Evolutionary conservation across 192 early-diverging fungal genomes (phyloP).

Genomic region (Coemansia erecta): DNA sequence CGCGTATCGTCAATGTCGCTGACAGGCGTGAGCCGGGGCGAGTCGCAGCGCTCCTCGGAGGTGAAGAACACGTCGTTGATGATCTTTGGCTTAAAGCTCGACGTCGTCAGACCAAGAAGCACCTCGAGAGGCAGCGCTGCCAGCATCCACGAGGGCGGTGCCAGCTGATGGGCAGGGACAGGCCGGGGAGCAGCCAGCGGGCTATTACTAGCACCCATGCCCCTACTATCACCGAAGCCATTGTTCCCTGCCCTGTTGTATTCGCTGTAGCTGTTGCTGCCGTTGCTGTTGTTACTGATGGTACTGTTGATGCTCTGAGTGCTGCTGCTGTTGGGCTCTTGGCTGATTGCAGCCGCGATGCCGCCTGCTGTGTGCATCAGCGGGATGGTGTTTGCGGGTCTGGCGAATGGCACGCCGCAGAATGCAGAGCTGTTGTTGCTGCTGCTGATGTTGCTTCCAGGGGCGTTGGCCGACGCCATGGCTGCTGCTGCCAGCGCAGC

Average conservation of each 20-base stretch:
- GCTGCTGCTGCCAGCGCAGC: slow-evolving; percentile 16
- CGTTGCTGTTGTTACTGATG: not conserved
- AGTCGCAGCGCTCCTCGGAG: slow-evolving; percentile 43
- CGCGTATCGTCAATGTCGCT: slow-evolving; percentile 47
- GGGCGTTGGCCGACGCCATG: slow-evolving; percentile 12
- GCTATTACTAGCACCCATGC: slow-evolving; percentile 23
- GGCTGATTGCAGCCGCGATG: slow-evolving; percentile 1
- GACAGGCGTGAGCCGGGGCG: slow-evolving; percentile 49
- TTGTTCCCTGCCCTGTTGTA: slow-evolving; percentile 16
- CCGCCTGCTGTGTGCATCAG: slow-evolving; percentile 19
- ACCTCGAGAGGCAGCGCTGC: slow-evolving; percentile 45
- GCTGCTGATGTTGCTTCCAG: not conserved
- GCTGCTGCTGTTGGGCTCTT: not conserved
- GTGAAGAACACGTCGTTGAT: slow-evolving; percentile 56
- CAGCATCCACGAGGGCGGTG: slow-evolving; percentile 45
- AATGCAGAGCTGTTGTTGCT: slow-evolving; percentile 1
- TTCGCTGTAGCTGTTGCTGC: slow-evolving; percentile 1
- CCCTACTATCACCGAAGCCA: slow-evolving; percentile 13
- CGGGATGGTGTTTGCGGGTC: slow-evolving; percentile 3
- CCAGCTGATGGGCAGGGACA: slow-evolving; percentile 44
- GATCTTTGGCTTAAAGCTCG: slow-evolving; percentile 37
- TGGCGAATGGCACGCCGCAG: not conserved
- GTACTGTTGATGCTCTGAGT: not conserved
- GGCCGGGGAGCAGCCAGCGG: slow-evolving; percentile 50
- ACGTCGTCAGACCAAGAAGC: slow-evolving; percentile 30